Base-by-base conservation (phyloP, 2,329 filamentous ascomycete species). In the Arthroderma sp. region DNA sequence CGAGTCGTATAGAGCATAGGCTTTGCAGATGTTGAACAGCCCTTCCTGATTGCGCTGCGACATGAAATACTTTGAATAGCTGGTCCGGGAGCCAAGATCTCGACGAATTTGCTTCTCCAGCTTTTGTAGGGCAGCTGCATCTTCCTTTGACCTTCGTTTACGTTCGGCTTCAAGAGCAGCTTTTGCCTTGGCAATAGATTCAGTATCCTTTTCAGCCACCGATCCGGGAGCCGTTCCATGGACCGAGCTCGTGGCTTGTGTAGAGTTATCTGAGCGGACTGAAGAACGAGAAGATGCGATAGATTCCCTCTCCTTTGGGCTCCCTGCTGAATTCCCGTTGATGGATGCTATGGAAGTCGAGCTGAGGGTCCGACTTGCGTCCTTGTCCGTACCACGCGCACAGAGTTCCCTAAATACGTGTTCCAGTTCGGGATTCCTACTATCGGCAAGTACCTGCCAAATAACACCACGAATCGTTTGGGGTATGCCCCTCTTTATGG, bases 401-500 rank as follows among this genome's bases (percentile, higher is more conserved):
- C 88, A 80, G 8, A 98, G 79, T 60, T 94, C 90, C 62, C 80
- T 82, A 73, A 97, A 98, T n/a, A 90, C 81, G 15, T 78, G 74
- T 71, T 98, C 93, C 17, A 98, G 76, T 47, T 94, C 89, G 60
- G 91, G 86, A 64, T 89, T 95, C 72, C 95, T 95, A 74, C 91
- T 96, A 68, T 95, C 89, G 2, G 93, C 90, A 61, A 98, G 76
- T 6, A 97, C 91, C 73, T 98, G 93, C 93, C 93, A 98, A 54
- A 98, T 91, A 1, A 98, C 93, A n/a, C 93, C 94, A 59, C 93
- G 85, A 61, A 98, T 95, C 2, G 91, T 91, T 63, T 86, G 90
- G 0, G 93, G 93, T 58, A 98, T 98, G 33, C 93, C 93, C 39
- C 86, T 87, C 54, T 91, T 88, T 64, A 98, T 96, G 21, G 93